These are phyloP conservation scores for Phytopythium aichiense DNA, from an alignment of 352 stramenopile species.

Conservation along the genomic window DNA sequence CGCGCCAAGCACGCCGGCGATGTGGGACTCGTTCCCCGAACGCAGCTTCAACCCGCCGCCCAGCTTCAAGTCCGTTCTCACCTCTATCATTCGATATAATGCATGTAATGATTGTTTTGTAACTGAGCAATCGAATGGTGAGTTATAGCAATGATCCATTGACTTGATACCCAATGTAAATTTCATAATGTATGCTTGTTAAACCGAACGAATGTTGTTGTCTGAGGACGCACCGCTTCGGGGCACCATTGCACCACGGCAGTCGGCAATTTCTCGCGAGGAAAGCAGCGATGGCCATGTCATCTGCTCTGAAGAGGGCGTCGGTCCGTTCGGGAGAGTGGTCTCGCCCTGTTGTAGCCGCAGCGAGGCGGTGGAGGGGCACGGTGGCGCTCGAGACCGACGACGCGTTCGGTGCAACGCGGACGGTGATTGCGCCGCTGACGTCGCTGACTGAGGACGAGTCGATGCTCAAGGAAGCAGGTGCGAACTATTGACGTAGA, in stretches of 20 bases:
- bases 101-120: not conserved
- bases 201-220: not conserved
- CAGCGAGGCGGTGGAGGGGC: slow-evolving; percentile 1
- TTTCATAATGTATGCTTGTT: not conserved
- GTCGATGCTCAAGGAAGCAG: slow-evolving; percentile 72
- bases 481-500: slow-evolving; percentile 27
- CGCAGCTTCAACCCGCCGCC: slow-evolving; percentile 2
- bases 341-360: not conserved
- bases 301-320: not conserved
- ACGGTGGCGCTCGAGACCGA: slow-evolving; percentile 5
- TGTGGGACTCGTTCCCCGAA: slow-evolving; percentile 6
- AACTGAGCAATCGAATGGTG: too few species aligned
- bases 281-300: not conserved
- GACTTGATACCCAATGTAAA: not conserved
- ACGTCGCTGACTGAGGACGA: slow-evolving; percentile 74
- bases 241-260: not conserved
- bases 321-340: not conserved
- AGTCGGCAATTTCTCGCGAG: not conserved
- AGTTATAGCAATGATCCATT: too few species aligned
- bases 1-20: slow-evolving; percentile 1
- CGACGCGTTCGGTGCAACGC: slow-evolving; percentile 5
- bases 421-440: slow-evolving; percentile 25
- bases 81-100: too few species aligned
- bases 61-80: not conserved
- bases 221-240: not conserved